Percentiles rank a stretch among this genome's conserved stretches.
Evolutionary conservation across 306 rosid species (phyloP).

Genomic region (Trifolium pratense): DNA sequence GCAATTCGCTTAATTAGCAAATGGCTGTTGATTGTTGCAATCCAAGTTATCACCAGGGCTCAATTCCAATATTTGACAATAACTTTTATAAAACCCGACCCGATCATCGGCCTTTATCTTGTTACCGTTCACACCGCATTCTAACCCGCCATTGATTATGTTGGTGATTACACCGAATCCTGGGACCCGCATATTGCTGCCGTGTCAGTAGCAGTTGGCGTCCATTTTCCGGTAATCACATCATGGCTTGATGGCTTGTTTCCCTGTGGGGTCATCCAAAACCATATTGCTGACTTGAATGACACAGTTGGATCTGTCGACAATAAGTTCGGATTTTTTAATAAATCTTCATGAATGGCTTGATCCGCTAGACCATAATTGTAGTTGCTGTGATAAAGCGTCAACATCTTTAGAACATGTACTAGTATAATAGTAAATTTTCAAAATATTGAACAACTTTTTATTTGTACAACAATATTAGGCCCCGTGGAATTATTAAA

Average conservation of each 20-base stretch:
- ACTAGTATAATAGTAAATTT: too few relatives aligned
- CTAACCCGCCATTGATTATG: conserved; percentile 43
- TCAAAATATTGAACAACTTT: too few relatives aligned
- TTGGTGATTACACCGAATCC: conserved; percentile 55
- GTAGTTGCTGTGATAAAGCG: conserved; percentile 56
- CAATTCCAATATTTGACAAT: conserved; percentile 44
- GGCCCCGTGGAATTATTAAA: too few relatives aligned
- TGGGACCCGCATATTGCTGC: conserved; percentile 39
- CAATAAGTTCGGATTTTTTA: conserved; percentile 60
- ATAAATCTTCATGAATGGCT: conserved; percentile 43
- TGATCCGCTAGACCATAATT: conserved; percentile 63
- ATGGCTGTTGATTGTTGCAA: conserved; percentile 50
- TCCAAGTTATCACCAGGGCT: conserved; percentile 46
- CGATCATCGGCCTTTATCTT: conserved; percentile 25
- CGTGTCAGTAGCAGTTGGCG: conserved; percentile 47
- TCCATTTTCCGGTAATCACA: conserved; percentile 62
- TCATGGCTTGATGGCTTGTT: conserved; percentile 76
- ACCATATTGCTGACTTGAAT: conserved; percentile 76
- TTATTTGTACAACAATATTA: too few relatives aligned
- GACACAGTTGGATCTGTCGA: conserved; percentile 51
- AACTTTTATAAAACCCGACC: conserved; percentile 44
- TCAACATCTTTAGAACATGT: too few relatives aligned
- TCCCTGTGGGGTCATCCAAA: conserved; percentile 76
- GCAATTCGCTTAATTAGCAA: too few relatives aligned
- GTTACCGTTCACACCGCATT: conserved; percentile 50